phyloP scores from a whole-genome alignment of 31 red algal species.

The Porphyra umbilicalis region DNA sequence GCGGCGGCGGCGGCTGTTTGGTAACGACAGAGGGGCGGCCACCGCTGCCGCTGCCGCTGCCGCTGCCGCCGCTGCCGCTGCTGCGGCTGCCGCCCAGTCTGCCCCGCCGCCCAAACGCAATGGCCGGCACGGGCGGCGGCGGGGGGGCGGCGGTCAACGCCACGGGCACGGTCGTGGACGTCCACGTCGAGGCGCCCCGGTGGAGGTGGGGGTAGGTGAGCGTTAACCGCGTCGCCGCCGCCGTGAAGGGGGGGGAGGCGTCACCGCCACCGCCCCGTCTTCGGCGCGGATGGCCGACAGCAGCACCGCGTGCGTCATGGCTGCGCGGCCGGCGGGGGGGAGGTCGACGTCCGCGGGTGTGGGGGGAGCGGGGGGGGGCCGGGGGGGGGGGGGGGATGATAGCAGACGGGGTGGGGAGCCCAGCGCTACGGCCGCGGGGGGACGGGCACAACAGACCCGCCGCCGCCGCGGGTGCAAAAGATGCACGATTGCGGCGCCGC shows the following conservation, averaged over 20 bases:
- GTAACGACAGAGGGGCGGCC: not conserved
- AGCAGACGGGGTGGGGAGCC: no score
- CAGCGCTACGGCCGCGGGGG: no score
- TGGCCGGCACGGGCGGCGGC: not conserved
- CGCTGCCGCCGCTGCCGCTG: not conserved
- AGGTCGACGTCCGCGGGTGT: no score
- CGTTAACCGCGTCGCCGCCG: not conserved
- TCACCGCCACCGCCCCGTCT: not conserved
- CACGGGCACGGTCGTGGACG: not conserved
- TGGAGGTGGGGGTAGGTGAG: not conserved
- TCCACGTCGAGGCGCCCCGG: not conserved
- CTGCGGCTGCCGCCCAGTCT: not conserved
- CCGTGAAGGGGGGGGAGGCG: not conserved
- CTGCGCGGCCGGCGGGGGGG: not conserved
- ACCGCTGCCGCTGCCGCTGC: not conserved
- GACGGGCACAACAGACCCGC: no score
- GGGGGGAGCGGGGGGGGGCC: not conserved
- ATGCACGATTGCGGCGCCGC: no score
- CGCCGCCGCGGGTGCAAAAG: no score
- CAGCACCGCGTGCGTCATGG: not conserved
- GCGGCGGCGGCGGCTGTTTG: not conserved
- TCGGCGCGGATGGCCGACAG: not conserved
- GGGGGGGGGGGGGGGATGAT: not conserved
- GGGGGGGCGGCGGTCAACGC: not conserved
- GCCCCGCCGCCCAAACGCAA: not conserved